Percentiles rank a stretch among this genome's conserved stretches.
phyloP scores from a whole-genome alignment of 495 filamentous ascomycete genomes.

The Neurospora sublineolata region DNA sequence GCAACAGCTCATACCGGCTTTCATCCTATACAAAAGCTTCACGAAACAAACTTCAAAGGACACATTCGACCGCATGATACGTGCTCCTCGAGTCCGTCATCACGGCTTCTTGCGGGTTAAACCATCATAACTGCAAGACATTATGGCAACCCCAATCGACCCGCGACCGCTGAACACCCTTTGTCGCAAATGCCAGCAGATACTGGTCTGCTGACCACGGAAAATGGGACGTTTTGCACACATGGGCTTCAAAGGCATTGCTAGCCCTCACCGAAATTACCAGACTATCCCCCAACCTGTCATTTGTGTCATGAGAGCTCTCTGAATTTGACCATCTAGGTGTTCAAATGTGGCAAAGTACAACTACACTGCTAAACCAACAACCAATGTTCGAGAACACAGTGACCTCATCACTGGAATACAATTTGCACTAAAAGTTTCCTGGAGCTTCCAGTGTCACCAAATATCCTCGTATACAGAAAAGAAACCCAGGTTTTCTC shows the following conservation, averaged over 20 bases:
- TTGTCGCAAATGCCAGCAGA: neutral
- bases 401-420: too few relatives aligned
- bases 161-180: neutral
- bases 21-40: neutral
- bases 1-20: neutral
- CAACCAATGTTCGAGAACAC: too few relatives aligned
- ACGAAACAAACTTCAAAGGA: neutral
- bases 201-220: too few relatives aligned
- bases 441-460: neutral
- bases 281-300: too few relatives aligned
- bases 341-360: too few relatives aligned
- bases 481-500: neutral
- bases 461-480: neutral
- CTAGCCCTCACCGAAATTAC: too few relatives aligned
- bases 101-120: neutral
- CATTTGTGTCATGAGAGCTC: too few relatives aligned
- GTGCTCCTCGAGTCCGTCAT: neutral
- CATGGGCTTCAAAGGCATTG: too few relatives aligned
- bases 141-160: neutral
- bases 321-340: too few relatives aligned
- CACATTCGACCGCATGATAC: neutral
- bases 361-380: too few relatives aligned
- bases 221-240: too few relatives aligned
- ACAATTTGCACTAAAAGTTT: too few relatives aligned
- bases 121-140: neutral